Evolutionary conservation across 257 asterid genomes (phyloP), one percentile per base, ranked within the genome.

Genomic region (Ophiorrhiza pumila): DNA sequence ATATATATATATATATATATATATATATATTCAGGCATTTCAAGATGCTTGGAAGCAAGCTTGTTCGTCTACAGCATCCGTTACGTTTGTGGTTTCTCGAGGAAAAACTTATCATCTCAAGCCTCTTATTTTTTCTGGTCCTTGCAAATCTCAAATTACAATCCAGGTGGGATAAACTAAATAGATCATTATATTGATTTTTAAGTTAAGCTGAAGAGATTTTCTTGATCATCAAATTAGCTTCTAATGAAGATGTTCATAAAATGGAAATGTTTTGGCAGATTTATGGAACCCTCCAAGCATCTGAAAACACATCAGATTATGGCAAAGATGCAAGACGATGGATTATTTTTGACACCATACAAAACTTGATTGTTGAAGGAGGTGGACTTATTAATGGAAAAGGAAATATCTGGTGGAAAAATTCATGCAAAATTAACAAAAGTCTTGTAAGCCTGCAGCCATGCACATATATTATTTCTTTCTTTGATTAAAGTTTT

Each of bases 391-490:
- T 69, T 52, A 56, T 93, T 2, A 81, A 90, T 56, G 98, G 98
- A 22, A 87, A 85, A 74, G 98, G 98, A 3, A 76, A 89, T 34
- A 78, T 84, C 4, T 93, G 98, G 98, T 93, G 98, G 98, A 72
- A 87, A 76, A 87, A 87, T 80, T 90, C 97, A 68, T 93, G 98
- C 88, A 93, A 93, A 63, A 49, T 20, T 7, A 62, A 39, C 1
- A 62, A 25, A 6, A 22, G 71, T 57, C 31, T 29, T 7, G 78
- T 74, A 67, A 74, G n/a, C n/a, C n/a, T n/a, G n/a, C n/a, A n/a
- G n/a, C n/a, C n/a, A n/a, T n/a, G n/a, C n/a, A n/a, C n/a, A n/a
- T n/a, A n/a, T n/a, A n/a, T n/a, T n/a, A n/a, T n/a, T n/a, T n/a
- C n/a, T n/a, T 62, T 10, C 52, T 0, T 8, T 15, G 7, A 0